phyloP scores from a whole-genome alignment of 2,329 filamentous ascomycete species.

The Onygena corvina region DNA sequence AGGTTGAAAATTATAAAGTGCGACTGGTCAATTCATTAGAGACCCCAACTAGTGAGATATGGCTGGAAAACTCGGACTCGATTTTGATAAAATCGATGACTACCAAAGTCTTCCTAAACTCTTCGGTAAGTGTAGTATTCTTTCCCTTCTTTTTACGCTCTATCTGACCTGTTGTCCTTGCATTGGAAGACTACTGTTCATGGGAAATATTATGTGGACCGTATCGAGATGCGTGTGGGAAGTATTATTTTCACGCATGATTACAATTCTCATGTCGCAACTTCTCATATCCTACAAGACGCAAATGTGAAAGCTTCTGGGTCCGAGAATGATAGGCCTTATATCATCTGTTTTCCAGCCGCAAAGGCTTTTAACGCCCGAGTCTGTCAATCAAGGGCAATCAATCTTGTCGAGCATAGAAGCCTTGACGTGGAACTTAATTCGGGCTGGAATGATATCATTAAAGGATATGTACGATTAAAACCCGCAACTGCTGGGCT shows the following conservation, averaged over 20 bases:
- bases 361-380: slow-evolving; percentile 55
- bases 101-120: slow-evolving; percentile 41
- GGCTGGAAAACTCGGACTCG: slow-evolving; percentile 43
- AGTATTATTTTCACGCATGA: slow-evolving; percentile 31
- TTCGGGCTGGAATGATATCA: slow-evolving; percentile 60
- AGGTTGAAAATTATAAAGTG: slow-evolving; percentile 53
- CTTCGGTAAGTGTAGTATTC: slow-evolving; percentile 29
- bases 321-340: slow-evolving; percentile 42
- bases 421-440: slow-evolving; percentile 61
- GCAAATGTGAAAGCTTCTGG: slow-evolving; percentile 13
- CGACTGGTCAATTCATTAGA: slow-evolving; percentile 47
- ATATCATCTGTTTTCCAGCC: slow-evolving; percentile 62
- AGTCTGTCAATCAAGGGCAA: slow-evolving; percentile 53
- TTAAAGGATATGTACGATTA: slow-evolving; percentile 40
- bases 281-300: slow-evolving; percentile 29
- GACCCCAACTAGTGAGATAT: slow-evolving; percentile 54
- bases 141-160: neutral
- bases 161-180: slow-evolving; percentile 9
- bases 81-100: slow-evolving; percentile 45
- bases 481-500: slow-evolving; percentile 50
- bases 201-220: slow-evolving; percentile 64
- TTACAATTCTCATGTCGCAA: slow-evolving; percentile 19
- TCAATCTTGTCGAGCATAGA: slow-evolving; percentile 69
- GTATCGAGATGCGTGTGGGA: slow-evolving; percentile 46
- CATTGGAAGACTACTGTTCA: slow-evolving; percentile 34